Base-by-base conservation (phyloP, 106 monocot genomes). In the Gastrodia elata region DNA sequence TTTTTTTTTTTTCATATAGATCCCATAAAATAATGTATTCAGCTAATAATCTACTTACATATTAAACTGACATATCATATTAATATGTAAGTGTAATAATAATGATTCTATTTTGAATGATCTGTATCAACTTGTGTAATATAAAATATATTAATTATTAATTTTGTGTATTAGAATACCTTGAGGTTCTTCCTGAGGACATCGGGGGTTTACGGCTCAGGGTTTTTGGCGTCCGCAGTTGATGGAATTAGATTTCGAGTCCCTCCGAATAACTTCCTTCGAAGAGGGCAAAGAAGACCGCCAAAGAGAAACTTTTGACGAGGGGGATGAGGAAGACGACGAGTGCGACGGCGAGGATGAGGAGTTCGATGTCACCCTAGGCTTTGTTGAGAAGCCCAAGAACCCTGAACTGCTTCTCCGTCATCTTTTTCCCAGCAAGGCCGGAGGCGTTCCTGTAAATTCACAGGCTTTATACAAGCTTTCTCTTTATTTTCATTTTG, bases 371-470 rank as follows among this genome's bases (percentile, higher is more conserved):
- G 84, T 88, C 7, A 74, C 80, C 28, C 73, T 96, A n/a, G 96
- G 96, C 1, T 84, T 95, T 58, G 76, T 74, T 2, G 86, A 89
- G 75, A 86, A 96, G 71, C 87, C 92, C 4, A 80, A 80, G 76
- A 77, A 87, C 65, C 87, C 84, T 27, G 36, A 33, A 0, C 74
- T 16, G 41, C 84, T 96, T 33, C 87, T 86, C 65, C 96, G 92
- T 56, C 92, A 92, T 25, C 59, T 87, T 4, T 96, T 96, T 76
- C 92, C 92, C 30, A 87, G 88, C 84, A 96, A 96, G 77, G 87
- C 86, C 15, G 96, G 96, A 9, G 96, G 89, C 70, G 71, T 86
- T 28, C 92, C 96, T 4, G 96, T 96, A 80, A 26, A 55, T 39
- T 7, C 72, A 41, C 32, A 43, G 71, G 37, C 65, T 48, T 70